Evolutionary conservation across 176 grass and related monocot genomes (phyloP), one percentile per base, ranked within the genome.

Genomic region (Phragmites australis): DNA sequence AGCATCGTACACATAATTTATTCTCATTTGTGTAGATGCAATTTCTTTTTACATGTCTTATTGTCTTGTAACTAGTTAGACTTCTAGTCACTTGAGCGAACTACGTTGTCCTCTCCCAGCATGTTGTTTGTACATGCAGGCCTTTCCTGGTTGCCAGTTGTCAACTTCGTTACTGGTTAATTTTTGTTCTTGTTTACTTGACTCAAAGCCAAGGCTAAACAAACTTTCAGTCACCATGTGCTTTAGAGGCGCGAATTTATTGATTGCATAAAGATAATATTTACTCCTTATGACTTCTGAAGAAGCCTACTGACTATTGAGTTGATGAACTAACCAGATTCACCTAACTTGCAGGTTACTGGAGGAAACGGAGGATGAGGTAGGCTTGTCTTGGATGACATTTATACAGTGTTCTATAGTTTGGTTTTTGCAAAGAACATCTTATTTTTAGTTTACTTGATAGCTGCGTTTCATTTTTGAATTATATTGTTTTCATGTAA

Each of bases 311-410:
- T 81, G 41, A 47, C 18, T 67, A 83, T 71, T 67, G 18, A 84
- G 13, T 61, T 30, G 8, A 57, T 76, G 23, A 44, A 50, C 83
- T 93, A 47, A 85, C 52, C 63, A 81, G 64, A 74, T 75, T 79
- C 76, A 21, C 34, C 85, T 50, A 43, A 77, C 8, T 13, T 40
- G 42, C 83, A 94, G 94, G 87, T 91, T 98, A 66, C 74, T 98
- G 84, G 96, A 98, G 81, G 92, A 98, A 63, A 94, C 88, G 1
- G 96, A 94, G 85, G 96, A 98, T 79, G 86, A 98, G 86, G 92
- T 94, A 72, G 9, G 46, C 60, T 68, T 75, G 22, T 48, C 40
- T 78, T 60, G 22, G 39, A 37, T 83, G 22, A 8, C 11, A 68
- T 74, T 47, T 0, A 25, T 34, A 61, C 8, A 47, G 3, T 44